Base-by-base conservation (phyloP, 495 filamentous ascomycete genomes). In the Aspergillus diversus region DNA sequence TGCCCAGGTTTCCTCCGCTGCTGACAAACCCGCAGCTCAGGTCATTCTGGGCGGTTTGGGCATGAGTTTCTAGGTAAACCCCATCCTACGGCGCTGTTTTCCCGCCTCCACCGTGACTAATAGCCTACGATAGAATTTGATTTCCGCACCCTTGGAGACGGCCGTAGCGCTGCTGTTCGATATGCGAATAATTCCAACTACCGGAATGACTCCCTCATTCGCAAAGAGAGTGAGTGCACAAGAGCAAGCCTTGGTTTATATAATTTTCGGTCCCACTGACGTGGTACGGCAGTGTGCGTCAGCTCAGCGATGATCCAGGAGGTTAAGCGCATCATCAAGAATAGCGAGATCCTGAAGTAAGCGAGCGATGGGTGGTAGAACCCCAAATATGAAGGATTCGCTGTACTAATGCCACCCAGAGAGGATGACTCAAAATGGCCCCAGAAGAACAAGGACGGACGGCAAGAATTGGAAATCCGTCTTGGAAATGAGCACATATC, bases 131-230 rank as follows among this genome's bases (percentile, higher is more conserved):
- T 50, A 98, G 95, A 99, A 80, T 99, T 98, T 77, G 96, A 99
- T 76, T 92, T 99, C 71, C 89, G 95, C 53, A 90, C 91, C 32
- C 84, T 97, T 35, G 91, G 91, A 37, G 96, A 99, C 74, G 96
- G 96, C n/a, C 87, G 91, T 48, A 97, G 93, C 71, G 95, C 96
- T 46, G 91, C 92, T 52, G 92, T 94, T 12, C 90, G 96, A 70
- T 99, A 99, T 77, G 96, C 96, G 47, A 99, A 99, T 81, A 99
- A 99, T 77, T 97, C 95, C 55, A 99, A 98, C 78, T 99, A 99
- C 79, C 89, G 96, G 66, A 98, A 98, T 80, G 96, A 99, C 77
- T 97, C 93, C 63, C 80, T 99, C 67, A 98, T 99, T 72, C 90
- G 96, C 65, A 99, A 98, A 92, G 96, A 98, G 82, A 98, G 95